A percentile compares a stretch with the other conserved stretches of the same genome.
Conservation (phyloP, 129 eudicot species). For the Artemisia argyi region DNA sequence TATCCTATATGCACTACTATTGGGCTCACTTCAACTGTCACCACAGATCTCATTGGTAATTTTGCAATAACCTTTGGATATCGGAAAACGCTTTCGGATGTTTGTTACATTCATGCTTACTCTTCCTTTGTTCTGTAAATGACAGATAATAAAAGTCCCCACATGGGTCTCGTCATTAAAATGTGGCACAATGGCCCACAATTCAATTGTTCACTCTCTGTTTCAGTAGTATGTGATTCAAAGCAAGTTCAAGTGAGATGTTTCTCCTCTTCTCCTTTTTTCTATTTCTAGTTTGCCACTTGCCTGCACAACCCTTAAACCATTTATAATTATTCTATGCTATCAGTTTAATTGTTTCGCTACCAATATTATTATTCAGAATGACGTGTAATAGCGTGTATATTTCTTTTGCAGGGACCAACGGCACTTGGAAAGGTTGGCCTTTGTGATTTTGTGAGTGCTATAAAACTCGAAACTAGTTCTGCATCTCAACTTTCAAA, state of each 20-base stretch:
- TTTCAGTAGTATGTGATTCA: constrained; percentile 63
- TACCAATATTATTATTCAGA: neutral
- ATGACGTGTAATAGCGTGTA: neutral
- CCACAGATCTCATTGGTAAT: constrained; percentile 50
- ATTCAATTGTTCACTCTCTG: constrained; percentile 67
- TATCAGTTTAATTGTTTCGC: neutral
- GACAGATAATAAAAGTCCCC: constrained; percentile 64
- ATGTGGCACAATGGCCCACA: constrained; percentile 39
- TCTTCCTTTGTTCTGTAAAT: constrained; percentile 16
- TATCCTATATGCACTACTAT: constrained; percentile 68
- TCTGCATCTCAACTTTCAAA: too few species aligned
- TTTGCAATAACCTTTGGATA: neutral
- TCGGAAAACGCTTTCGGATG: too few species aligned
- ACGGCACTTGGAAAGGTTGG: constrained; percentile 42
- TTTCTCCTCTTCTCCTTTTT: neutral
- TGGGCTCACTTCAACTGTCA: constrained; percentile 49
- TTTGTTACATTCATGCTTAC: too few species aligned
- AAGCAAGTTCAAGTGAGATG: constrained; percentile 52
- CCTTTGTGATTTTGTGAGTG: constrained; percentile 65
- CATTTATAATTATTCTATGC: neutral
- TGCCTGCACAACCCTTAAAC: neutral
- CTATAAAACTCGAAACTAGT: constrained; percentile 10
- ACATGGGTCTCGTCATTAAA: constrained; percentile 54
- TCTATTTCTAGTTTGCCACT: neutral
- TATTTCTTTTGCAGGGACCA: constrained; percentile 57